Percentiles rank a stretch among this genome's conserved stretches.
phyloP scores from a whole-genome alignment of 805 yeast species.

The Saccharomycopsis sp. region DNA sequence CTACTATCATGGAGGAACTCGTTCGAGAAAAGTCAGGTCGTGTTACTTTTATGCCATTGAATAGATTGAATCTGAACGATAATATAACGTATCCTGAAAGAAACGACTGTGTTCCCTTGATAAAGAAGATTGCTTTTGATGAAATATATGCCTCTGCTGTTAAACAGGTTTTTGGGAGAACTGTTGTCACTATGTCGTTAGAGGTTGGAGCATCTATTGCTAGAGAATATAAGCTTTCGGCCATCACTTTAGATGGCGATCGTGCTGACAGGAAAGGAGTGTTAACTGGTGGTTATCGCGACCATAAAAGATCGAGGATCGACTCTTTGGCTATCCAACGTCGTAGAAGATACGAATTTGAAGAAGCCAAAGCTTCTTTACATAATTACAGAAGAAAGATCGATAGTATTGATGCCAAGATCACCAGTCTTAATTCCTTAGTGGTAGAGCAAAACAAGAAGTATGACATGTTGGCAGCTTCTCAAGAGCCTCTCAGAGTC shows the following conservation, averaged over 20 bases:
- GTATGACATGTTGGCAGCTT: conserved; percentile 38
- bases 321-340: conserved; percentile 59
- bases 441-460: conserved; percentile 30
- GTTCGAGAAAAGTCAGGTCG: conserved; percentile 67
- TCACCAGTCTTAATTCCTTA: conserved; percentile 44
- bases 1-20: conserved; percentile 69
- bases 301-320: conserved; percentile 57
- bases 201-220: conserved; percentile 65
- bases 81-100: conserved; percentile 52
- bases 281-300: conserved; percentile 82
- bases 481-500: conserved; percentile 39
- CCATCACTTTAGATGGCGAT: conserved; percentile 91
- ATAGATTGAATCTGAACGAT: conserved; percentile 44
- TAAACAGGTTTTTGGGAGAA: conserved; percentile 71
- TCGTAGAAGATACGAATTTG: conserved; percentile 44
- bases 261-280: conserved; percentile 79
- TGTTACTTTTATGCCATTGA: conserved; percentile 86
- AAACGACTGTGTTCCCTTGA: conserved; percentile 63
- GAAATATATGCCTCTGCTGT: conserved; percentile 57
- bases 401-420: conserved; percentile 40
- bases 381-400: conserved; percentile 34
- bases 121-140: conserved; percentile 63
- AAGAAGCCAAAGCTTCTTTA: conserved; percentile 35
- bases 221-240: conserved; percentile 50
- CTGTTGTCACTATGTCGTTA: conserved; percentile 68